phyloP scores from a whole-genome alignment of 1,284 basidiomycete genomes.

The Irpex rosettiformis region DNA sequence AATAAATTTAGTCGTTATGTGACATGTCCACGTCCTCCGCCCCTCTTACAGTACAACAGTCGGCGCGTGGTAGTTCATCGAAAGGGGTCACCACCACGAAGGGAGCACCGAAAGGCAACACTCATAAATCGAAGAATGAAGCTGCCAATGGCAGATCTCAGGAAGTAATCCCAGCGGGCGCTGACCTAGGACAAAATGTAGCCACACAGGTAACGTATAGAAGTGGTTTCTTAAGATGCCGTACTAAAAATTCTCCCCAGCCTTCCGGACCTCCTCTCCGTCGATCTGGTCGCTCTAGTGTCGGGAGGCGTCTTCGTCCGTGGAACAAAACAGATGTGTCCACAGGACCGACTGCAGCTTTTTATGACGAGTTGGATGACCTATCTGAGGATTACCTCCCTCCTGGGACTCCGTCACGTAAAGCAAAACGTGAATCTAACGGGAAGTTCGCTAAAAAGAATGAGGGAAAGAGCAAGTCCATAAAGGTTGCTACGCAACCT shows the following conservation, averaged over 20 bases:
- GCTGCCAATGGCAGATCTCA: not conserved
- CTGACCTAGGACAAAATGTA: not conserved
- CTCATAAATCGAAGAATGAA: not conserved
- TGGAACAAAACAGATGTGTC: constrained; percentile 2
- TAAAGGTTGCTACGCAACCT: not conserved
- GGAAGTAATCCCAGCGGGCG: not conserved
- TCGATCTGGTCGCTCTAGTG: constrained; percentile 6
- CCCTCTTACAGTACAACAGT: not conserved
- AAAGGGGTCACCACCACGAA: not conserved
- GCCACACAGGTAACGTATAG: not conserved
- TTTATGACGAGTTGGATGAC: constrained; percentile 5
- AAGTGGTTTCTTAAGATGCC: not conserved
- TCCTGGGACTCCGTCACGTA: constrained; percentile 1
- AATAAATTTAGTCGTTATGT: not conserved
- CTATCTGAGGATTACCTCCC: constrained; percentile 10
- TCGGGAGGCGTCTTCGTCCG: constrained; percentile 3
- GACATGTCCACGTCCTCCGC: not conserved
- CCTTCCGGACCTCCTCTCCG: not conserved
- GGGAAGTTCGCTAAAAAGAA: constrained; percentile 12
- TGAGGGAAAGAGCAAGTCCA: not conserved
- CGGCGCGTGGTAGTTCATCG: not conserved
- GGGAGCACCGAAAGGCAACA: not conserved
- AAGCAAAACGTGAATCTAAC: constrained; percentile 9
- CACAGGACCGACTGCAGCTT: not conserved
- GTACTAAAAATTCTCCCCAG: not conserved